Evolutionary conservation across 1,284 basidiomycete genomes (phyloP), one percentile per base, ranked within the genome.

Genomic region (Malassezia pachydermatis): DNA sequence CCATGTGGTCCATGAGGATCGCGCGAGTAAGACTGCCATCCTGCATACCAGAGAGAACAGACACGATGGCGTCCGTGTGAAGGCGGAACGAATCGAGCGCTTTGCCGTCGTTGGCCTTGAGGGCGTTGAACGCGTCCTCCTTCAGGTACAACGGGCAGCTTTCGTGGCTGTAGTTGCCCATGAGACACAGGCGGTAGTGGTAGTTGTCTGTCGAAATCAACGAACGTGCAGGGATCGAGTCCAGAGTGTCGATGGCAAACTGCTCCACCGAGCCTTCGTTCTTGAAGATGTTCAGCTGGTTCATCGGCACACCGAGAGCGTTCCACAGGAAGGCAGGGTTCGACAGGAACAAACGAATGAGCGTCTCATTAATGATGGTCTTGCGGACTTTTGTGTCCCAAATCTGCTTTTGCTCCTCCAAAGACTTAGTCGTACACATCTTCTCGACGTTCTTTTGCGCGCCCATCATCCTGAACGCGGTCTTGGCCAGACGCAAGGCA

Each of bases 1-100:
- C 84, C 56, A 84, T 77, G 52, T 83, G 82, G 70, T 87, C 85
- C 85, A 88, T 87, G 45, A 84, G 76, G 48, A 87, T 78, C 20
- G 68, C 68, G 4, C 59, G 58, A 8, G 68, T 67, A 17, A 71
- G 52, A 10, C 58, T 53, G 13, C 45, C 55, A 49, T 70, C 67
- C 42, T 65, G 57, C 38, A 65, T 51, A 9, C 65, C 64, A 11
- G 57, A 52, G 62, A 81, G 65, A 53, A 84, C 83, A 40, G 83
- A 81, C 52, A 81, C 72, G 58, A 86, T 84, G 3, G 81, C 80
- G 60, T 86, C 82, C 0, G 85, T 86, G 71, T 87, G 85, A 30
- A 87, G 71, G 27, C 82, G 78, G 76, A 87, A 83, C 0, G 79
- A 76, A 57, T 84, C 79, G 35, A 82, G 74, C 5, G 60, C 38